These are phyloP conservation scores for Colletotrichum falcatum DNA, from an alignment of 2,329 filamentous ascomycete species.

Conservation along the genomic window DNA sequence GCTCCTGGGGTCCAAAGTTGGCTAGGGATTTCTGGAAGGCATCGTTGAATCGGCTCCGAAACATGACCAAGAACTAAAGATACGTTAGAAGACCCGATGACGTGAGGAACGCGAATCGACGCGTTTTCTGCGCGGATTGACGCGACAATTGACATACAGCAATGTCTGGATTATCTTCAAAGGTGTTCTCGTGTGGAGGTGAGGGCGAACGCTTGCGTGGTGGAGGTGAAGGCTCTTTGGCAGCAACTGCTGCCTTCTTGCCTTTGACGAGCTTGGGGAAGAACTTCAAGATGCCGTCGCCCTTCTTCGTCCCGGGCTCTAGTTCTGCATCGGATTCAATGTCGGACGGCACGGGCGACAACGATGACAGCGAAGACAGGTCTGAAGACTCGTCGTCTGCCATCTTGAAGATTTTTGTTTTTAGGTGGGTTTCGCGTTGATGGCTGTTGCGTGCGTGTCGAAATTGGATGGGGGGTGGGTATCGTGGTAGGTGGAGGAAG, in stretches of 20 bases:
- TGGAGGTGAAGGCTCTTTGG: slow-evolving; percentile 72
- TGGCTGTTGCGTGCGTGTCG: slow-evolving; percentile 14
- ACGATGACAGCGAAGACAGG: slow-evolving; percentile 68
- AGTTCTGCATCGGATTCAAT: slow-evolving; percentile 65
- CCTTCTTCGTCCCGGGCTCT: slow-evolving; percentile 61
- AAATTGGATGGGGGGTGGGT: slow-evolving; percentile 41
- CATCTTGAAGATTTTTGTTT: slow-evolving; percentile 56
- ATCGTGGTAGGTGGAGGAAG: slow-evolving; percentile 46
- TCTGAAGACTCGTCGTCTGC: slow-evolving; percentile 73
- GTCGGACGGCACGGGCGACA: slow-evolving; percentile 59
- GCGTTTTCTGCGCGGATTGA: slow-evolving; percentile 58
- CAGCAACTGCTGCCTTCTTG: slow-evolving; percentile 53
- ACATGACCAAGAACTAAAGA: slow-evolving; percentile 95
- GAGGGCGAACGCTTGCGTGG: slow-evolving; percentile 85
- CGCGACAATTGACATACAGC: slow-evolving; percentile 76
- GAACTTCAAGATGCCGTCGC: slow-evolving; percentile 73
- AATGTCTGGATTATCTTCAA: slow-evolving; percentile 92
- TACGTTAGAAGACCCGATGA: slow-evolving; percentile 50
- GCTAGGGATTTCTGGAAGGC: slow-evolving; percentile 88
- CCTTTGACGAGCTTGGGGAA: slow-evolving; percentile 69
- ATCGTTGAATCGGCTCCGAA: slow-evolving; percentile 91
- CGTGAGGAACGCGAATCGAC: slow-evolving; percentile 62
- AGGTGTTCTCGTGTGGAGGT: slow-evolving; percentile 88
- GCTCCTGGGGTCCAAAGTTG: slow-evolving; percentile 94
- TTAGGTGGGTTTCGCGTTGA: background rate